Conservation (phyloP, 257 asterid genomes). For the Eustoma russellianum region DNA sequence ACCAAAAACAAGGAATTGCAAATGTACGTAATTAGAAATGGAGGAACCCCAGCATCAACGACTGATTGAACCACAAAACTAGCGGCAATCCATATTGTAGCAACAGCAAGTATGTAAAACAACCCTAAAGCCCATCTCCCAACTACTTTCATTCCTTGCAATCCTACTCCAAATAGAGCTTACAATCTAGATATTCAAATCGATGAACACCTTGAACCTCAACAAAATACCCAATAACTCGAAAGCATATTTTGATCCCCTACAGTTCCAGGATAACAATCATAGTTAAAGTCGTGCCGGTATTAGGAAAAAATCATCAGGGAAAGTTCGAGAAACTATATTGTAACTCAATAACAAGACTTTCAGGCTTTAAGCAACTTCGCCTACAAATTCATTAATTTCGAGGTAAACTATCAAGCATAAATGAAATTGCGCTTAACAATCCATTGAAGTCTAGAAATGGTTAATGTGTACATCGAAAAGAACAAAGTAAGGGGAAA, state of each 20-base stretch:
- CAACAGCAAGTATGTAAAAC: conserved; percentile 62
- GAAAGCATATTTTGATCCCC: background rate
- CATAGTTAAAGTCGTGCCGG: background rate
- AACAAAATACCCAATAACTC: background rate
- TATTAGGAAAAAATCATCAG: no score
- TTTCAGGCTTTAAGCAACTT: no score
- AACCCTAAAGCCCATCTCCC: conserved; percentile 87
- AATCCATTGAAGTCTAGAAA: no score
- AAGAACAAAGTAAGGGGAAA: no score
- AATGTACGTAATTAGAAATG: conserved; percentile 77
- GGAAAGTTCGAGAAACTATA: no score
- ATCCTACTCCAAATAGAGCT: conserved; percentile 6
- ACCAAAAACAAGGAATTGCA: conserved; percentile 84
- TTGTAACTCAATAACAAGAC: no score
- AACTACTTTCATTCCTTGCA: conserved; percentile 31
- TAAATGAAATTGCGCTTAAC: no score
- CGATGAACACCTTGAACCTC: background rate
- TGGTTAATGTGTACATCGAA: no score
- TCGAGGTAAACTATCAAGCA: no score
- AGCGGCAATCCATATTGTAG: conserved; percentile 93
- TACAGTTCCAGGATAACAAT: background rate
- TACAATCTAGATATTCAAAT: background rate
- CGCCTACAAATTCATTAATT: no score
- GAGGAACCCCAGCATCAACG: conserved; percentile 86
- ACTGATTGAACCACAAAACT: conserved; percentile 92